These are phyloP conservation scores for Salix arbutifolia DNA, from an alignment of 345 rosid genomes.

Conservation along the genomic window DNA sequence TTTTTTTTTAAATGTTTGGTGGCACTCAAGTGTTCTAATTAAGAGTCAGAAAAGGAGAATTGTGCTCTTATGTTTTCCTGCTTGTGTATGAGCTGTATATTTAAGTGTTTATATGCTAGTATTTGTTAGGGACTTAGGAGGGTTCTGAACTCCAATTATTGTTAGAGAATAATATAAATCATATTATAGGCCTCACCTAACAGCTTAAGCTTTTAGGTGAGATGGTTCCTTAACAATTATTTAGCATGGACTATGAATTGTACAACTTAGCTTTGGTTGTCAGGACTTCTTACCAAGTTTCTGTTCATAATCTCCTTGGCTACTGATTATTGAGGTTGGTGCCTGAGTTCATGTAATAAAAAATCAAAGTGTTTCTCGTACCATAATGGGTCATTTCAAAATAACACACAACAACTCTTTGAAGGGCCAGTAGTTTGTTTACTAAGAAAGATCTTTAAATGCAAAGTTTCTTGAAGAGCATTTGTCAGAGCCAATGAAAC, in stretches of 20 bases:
- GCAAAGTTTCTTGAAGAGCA: neutral
- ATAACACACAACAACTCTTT: neutral
- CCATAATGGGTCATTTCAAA: neutral
- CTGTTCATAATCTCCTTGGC: neutral
- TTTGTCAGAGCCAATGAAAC: too few relatives aligned
- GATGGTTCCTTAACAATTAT: too few relatives aligned
- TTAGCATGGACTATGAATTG: too few relatives aligned
- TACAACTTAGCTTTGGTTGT: neutral
- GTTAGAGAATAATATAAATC: too few relatives aligned
- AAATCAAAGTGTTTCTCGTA: neutral
- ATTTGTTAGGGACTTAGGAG: neutral
- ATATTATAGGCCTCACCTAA: too few relatives aligned
- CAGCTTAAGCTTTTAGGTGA: too few relatives aligned
- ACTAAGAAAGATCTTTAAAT: neutral
- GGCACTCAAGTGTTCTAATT: neutral
- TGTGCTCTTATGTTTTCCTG: neutral
- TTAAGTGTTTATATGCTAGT: neutral
- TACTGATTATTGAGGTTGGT: neutral
- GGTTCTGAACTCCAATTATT: neutral
- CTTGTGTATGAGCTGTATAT: neutral
- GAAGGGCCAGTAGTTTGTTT: neutral
- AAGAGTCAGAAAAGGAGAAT: neutral
- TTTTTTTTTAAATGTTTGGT: neutral
- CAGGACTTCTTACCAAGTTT: neutral
- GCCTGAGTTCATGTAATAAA: neutral